phyloP scores from a whole-genome alignment of 2,329 filamentous ascomycete genomes.

The Coniochaeta sp. region DNA sequence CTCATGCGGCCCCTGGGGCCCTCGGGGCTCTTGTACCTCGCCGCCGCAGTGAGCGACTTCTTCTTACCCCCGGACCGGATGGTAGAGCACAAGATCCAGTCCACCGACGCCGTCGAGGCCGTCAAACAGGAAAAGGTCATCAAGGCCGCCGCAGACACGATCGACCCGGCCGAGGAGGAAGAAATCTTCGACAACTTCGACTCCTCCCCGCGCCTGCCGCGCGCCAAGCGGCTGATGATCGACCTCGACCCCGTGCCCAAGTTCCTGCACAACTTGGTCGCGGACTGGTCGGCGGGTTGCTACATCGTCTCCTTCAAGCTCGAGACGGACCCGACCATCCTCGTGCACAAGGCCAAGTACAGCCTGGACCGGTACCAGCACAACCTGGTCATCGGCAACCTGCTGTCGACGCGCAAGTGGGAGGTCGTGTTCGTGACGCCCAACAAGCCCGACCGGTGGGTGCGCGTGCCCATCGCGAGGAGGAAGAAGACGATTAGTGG shows the following conservation, averaged over 20 bases:
- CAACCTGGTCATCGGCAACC: constrained; percentile 91
- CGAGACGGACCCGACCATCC: constrained; percentile 81
- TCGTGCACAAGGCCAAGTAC: constrained; percentile 83
- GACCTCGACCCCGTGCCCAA: constrained; percentile 96
- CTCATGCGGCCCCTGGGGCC: constrained; percentile 80
- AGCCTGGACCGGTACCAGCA: constrained; percentile 87
- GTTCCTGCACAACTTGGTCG: constrained; percentile 91
- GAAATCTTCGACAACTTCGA: constrained; percentile 60
- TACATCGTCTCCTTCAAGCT: constrained; percentile 99
- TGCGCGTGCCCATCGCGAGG: constrained; percentile 49
- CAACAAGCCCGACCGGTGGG: constrained; percentile 62
- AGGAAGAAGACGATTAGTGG: constrained; percentile 31
- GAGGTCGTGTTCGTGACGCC: constrained; percentile 92
- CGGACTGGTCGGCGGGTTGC: constrained; percentile 87
- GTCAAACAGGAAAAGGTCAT: constrained; percentile 13
- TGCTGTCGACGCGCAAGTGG: constrained; percentile 87
- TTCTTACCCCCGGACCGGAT: constrained; percentile 88
- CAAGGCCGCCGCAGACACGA: background rate
- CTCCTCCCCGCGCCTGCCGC: constrained; percentile 51
- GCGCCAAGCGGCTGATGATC: constrained; percentile 67
- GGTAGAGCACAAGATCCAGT: constrained; percentile 97
- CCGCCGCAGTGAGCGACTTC: constrained; percentile 93
- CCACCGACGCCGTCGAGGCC: constrained; percentile 54
- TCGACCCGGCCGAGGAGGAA: constrained; percentile 30
- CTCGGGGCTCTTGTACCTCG: constrained; percentile 80